Evolutionary conservation across 1,284 basidiomycete genomes (phyloP), one percentile per base, ranked within the genome.

Genomic region (Boletus semigastroideus): DNA sequence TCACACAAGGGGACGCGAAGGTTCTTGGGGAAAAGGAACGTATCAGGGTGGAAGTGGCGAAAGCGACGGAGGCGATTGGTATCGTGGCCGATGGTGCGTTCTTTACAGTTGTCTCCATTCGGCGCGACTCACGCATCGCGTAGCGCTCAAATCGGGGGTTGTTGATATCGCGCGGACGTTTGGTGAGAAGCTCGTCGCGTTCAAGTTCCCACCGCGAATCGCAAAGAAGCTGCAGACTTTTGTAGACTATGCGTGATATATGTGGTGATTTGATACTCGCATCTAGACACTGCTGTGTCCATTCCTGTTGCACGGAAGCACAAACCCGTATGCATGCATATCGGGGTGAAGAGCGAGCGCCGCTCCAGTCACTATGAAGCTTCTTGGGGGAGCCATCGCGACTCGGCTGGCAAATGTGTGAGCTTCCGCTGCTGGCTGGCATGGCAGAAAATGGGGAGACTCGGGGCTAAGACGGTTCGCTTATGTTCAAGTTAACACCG

Each of bases 121-220:
- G 14, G 19, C 48, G 17, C 49, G 36, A 41, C 47, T 64, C 45
- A 60, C 48, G 27, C 17, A 19, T 38, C 3, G 9, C 12, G 10
- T 58, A 92, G 91, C 82, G 2, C 59, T 92, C 59, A 86, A 85
- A 61, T 80, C 82, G 41, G 86, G 85, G 3, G 71, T 92, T 7
- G 78, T 78, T 31, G 74, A 80, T 41, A 83, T 94, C 42, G 77
- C 84, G 46, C 73, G 80, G 58, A 90, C 86, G 36, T 94, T 93
- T 67, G 85, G 86, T 2, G 80, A 84, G 52, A 88, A 84, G 63
- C 71, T 93, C 45, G 67, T 76, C 4, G 89, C 88, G 16, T 92
- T 91, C 76, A 87, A 79, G 63, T 89, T 93, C 62, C 84, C 90
- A 4, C 80, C 83, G 10, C 69, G 74, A 53, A 81, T 76, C 14